Evolutionary conservation across 805 yeast species (phyloP).

Genomic region (Lipomyces yamanashiensis): DNA sequence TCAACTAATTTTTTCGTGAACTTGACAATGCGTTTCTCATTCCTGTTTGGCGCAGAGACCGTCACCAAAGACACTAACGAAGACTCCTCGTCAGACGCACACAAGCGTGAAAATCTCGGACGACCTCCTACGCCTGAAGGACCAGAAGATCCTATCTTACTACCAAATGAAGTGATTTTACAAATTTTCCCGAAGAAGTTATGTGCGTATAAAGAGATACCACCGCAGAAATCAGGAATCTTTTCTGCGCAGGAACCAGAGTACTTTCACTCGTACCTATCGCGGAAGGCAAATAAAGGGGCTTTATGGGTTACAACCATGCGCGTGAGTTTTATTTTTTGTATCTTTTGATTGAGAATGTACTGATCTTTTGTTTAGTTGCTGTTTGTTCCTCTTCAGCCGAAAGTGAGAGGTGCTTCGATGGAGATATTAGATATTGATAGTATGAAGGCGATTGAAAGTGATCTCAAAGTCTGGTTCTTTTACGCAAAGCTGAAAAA

Average conservation of each 20-base stretch:
- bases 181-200: slow-evolving; percentile 39
- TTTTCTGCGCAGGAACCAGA: slow-evolving; percentile 28
- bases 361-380: slow-evolving; percentile 10
- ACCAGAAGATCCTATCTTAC: slow-evolving; percentile 40
- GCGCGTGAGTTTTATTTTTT: slow-evolving; percentile 18
- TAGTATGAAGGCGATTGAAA: slow-evolving; percentile 29
- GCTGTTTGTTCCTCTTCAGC: slow-evolving; percentile 25
- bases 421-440: slow-evolving; percentile 27
- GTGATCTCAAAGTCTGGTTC: slow-evolving; percentile 34
- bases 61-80: background rate
- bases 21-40: slow-evolving; percentile 3
- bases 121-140: slow-evolving; percentile 40
- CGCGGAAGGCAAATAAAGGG: slow-evolving; percentile 26
- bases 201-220: slow-evolving; percentile 23
- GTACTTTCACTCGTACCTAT: slow-evolving; percentile 28
- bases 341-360: background rate
- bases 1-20: background rate
- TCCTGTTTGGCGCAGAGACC: slow-evolving; percentile 5
- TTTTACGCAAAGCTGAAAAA: slow-evolving; percentile 22
- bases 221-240: slow-evolving; percentile 18
- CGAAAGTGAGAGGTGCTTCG: slow-evolving; percentile 24
- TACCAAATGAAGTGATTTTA: slow-evolving; percentile 42
- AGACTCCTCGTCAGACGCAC: background rate
- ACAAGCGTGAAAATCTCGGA: slow-evolving; percentile 11
- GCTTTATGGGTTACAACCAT: slow-evolving; percentile 34